Base-by-base conservation (phyloP, 1,284 basidiomycete genomes). In the Pisolithus thermaeus region DNA sequence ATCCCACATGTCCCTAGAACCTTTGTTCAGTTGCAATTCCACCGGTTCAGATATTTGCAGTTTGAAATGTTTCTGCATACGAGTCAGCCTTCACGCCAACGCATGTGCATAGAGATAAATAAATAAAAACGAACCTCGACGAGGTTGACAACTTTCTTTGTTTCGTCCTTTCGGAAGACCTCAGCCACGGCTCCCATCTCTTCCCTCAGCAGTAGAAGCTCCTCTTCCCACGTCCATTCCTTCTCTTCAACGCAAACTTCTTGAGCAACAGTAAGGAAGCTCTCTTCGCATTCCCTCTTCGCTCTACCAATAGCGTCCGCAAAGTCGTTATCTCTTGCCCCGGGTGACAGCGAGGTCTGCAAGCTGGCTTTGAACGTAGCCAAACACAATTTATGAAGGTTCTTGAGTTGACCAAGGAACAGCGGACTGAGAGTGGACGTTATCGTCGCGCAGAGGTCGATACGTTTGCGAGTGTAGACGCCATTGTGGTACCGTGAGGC, bases 371-470 rank as follows among this genome's bases (percentile, higher is more conserved):
- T 90, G 74, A 97, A 99, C 9, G 77, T 67, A 7, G 79, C 75
- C 2, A 95, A 77, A 46, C 83, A 85, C 9, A 73, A 66, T 67
- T 93, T 97, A 73, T 97, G 93, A 49, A 97, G 70, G 67, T 98
- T 98, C 75, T 98, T 98, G 50, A 99, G 79, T 66, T 99, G 96
- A 1, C 92, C 92, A 23, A 97, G 77, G 80, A 92, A 97, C n/a
- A 97, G 77, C 0, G 96, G 90, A 1, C 84, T 88, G 7, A 99
- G 80, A 0, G 83, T 80, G 1, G 87, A 76, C 63, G 96, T 87
- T 44, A 99, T 74, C 18, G 88, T 81, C 3, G 80, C 73, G 50
- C 92, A 66, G 22, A 99, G 80, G 59, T 98, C 96, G 7, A 74
- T 68, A 30, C 96, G 92, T 73, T 99, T 98, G 54, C 93, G 86